These are phyloP conservation scores for Aegle marmelos DNA, from an alignment of 345 rosid species.

Conservation along the genomic window DNA sequence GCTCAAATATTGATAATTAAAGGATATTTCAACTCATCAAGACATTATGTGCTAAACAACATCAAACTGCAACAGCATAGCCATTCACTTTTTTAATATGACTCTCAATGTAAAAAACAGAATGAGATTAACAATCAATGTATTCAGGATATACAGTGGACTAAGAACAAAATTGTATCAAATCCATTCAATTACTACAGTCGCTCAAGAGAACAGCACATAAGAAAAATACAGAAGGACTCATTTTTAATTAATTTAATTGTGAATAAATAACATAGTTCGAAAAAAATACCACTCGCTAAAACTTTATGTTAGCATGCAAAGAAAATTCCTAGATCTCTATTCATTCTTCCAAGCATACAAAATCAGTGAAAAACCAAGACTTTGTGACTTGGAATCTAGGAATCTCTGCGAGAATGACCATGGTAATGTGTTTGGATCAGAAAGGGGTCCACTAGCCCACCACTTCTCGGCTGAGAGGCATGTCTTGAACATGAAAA, in stretches of 20 bases:
- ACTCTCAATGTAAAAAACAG: neutral
- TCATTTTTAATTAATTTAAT: slow-evolving; percentile 29
- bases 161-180: slow-evolving; percentile 31
- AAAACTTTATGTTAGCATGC: slow-evolving; percentile 46
- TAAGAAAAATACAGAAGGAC: slow-evolving; percentile 24
- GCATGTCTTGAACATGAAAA: slow-evolving; percentile 90
- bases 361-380: slow-evolving; percentile 74
- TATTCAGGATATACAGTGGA: slow-evolving; percentile 21
- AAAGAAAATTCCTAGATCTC: slow-evolving; percentile 29
- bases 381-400: slow-evolving; percentile 60
- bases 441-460: slow-evolving; percentile 55
- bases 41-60: slow-evolving; percentile 1
- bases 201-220: slow-evolving; percentile 19
- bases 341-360: slow-evolving; percentile 94
- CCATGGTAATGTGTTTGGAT: slow-evolving; percentile 42
- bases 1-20: neutral
- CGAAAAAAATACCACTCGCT: slow-evolving; percentile 45
- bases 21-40: neutral
- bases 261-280: slow-evolving; percentile 38
- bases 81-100: neutral
- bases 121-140: slow-evolving; percentile 11
- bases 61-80: neutral
- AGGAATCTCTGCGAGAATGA: slow-evolving; percentile 63
- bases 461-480: slow-evolving; percentile 66
- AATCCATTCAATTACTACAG: slow-evolving; percentile 31